Evolutionary conservation across 2,329 filamentous ascomycete genomes (phyloP).

Genomic region (Aspergillus versicolor): DNA sequence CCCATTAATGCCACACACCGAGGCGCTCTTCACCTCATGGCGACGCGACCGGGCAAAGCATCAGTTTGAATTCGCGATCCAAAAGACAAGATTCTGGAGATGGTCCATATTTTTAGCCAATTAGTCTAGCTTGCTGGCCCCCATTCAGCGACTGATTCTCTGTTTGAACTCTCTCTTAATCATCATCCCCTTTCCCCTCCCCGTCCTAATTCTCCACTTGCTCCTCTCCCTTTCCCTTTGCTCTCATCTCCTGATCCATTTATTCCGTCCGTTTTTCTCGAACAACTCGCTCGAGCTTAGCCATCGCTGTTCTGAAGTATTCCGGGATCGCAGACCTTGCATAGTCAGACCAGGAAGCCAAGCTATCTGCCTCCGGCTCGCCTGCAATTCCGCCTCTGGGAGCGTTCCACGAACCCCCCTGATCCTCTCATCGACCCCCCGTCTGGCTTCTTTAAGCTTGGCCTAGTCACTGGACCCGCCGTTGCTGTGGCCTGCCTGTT

Average conservation of each 20-base stretch:
- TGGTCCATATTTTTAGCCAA: background rate
- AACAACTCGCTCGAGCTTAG: slow-evolving; percentile 10
- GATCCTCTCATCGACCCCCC: slow-evolving; percentile 17
- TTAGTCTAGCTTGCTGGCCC: background rate
- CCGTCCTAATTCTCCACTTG: slow-evolving; percentile 12
- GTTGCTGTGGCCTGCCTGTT: slow-evolving; percentile 26
- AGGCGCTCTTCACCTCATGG: background rate
- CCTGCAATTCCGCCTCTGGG: slow-evolving; percentile 16
- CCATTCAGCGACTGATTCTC: background rate
- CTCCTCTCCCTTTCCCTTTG: slow-evolving; percentile 9
- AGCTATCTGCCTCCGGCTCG: slow-evolving; percentile 1
- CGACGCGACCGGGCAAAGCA: background rate
- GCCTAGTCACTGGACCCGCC: slow-evolving; percentile 29
- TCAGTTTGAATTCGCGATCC: background rate
- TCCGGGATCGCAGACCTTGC: background rate
- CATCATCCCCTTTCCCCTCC: slow-evolving; percentile 20
- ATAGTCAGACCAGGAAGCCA: background rate
- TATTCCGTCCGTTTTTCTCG: slow-evolving; percentile 10
- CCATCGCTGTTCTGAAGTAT: slow-evolving; percentile 5
- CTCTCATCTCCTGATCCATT: slow-evolving; percentile 3
- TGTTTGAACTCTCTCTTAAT: slow-evolving; percentile 13
- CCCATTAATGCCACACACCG: slow-evolving; percentile 4
- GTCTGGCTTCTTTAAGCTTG: slow-evolving; percentile 28
- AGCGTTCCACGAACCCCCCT: slow-evolving; percentile 23
- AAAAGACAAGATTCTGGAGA: background rate